Evolutionary conservation across 2,329 filamentous ascomycete species (phyloP), one percentile per base, ranked within the genome.

Genomic region (Sclerotinia glacialis): DNA sequence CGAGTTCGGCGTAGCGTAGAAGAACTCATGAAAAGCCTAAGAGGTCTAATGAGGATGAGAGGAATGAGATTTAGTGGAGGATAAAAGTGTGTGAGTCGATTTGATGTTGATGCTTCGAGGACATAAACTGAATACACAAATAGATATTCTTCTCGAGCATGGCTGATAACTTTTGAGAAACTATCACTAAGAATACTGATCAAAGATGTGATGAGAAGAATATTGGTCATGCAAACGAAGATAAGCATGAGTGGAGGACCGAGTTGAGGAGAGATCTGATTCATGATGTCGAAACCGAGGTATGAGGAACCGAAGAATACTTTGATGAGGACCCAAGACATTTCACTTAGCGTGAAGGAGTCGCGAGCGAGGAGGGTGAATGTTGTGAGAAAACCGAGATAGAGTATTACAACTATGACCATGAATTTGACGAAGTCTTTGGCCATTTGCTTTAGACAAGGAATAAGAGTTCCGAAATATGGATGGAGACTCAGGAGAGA

Each of bases 371-470:
- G 82, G 34, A 93, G 83, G 0, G 89, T 89, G 73, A 94, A 94
- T 0, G 92, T 97, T 0, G 93, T 96, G 44, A 97, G 80, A 78
- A 97, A 97, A 56, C 93, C 92, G 58, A 95, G 80, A 76, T 96
- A 97, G 63, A 96, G 80, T 64, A 96, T 89, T 58, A 92, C 80
- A 53, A 96, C 90, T 34, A 94, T 83, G 1, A 91, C 89, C 66
- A 87, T 84, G 75, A 95, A 96, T 74, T 93, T 93, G 77, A 93
- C 78, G 76, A 97, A 97, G 76, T 96, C 92, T 78, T 93, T 94
- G 49, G 90, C 86, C 93, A 97, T 97, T 76, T 94, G 92, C 76
- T 95, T 95, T 61, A 97, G 83, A 70, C 93, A 96, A 0, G 93
- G 93, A 68, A 97, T 93, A 59, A 95, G 78, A 0, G 90, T 95